Conservation (phyloP, 371 early-diverging fungal genomes). For the Mucor piriformis region DNA sequence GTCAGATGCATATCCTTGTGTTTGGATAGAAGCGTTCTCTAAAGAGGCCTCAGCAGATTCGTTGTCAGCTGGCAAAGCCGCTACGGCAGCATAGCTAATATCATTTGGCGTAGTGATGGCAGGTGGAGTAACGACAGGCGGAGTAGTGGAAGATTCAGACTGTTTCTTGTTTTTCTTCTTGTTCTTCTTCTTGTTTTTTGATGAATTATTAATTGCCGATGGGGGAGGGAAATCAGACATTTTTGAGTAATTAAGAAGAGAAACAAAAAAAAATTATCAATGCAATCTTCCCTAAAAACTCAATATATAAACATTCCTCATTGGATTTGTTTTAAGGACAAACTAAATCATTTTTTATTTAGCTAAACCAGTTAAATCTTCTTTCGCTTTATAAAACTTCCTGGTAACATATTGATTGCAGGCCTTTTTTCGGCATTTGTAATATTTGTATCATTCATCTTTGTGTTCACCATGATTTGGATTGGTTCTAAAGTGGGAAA, state of each 20-base stretch:
- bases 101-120: background rate
- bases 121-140: background rate
- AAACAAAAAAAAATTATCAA: conserved; percentile 1
- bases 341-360: background rate
- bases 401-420: conserved; percentile 23
- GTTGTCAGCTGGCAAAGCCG: conserved; percentile 1
- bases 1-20: background rate
- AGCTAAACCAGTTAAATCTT: conserved; percentile 13
- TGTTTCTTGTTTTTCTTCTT: conserved; percentile 20
- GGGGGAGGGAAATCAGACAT: conserved; percentile 7
- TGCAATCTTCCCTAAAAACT: background rate
- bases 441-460: conserved; percentile 4
- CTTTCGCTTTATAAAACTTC: conserved; percentile 27
- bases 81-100: background rate
- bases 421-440: conserved; percentile 14
- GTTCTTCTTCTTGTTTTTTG: conserved; percentile 21
- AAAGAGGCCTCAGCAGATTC: background rate
- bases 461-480: background rate
- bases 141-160: background rate
- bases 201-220: conserved; percentile 7
- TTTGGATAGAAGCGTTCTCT: background rate
- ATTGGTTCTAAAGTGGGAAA: conserved; percentile 9
- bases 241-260: background rate
- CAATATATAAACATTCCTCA: conserved; percentile 1
- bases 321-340: conserved; percentile 9